Evolutionary conservation across 2,329 filamentous ascomycete species (phyloP).

Genomic region (Lachnellula arida): DNA sequence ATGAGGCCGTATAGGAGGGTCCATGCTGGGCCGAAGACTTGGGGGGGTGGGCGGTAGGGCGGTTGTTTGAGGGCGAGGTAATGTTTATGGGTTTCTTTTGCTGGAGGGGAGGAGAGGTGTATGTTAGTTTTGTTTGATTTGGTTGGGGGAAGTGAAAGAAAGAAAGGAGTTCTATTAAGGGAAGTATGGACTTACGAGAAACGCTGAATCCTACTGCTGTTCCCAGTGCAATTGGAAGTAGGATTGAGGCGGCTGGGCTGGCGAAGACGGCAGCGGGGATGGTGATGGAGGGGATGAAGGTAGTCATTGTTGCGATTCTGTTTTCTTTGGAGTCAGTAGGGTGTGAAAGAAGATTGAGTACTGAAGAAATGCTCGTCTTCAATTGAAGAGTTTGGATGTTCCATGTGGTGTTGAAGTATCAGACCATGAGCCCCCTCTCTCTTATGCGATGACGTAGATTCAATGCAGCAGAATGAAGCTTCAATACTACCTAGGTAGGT

Average conservation of each 20-base stretch:
- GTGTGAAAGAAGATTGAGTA: not conserved
- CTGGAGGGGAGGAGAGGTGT: slow-evolving; percentile 33
- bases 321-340: not conserved
- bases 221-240: slow-evolving; percentile 70
- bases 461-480: too few relatives aligned
- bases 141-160: not conserved
- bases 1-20: slow-evolving; percentile 68
- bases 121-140: slow-evolving; percentile 2
- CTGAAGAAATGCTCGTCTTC: not conserved
- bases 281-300: slow-evolving; percentile 72
- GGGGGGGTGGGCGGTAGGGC: slow-evolving; percentile 54
- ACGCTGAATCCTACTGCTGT: slow-evolving; percentile 67
- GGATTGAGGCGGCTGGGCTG: slow-evolving; percentile 66
- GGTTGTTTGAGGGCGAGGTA: slow-evolving; percentile 67
- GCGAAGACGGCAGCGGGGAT: slow-evolving; percentile 68
- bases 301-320: slow-evolving; percentile 57
- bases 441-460: too few relatives aligned
- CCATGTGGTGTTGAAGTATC: too few relatives aligned
- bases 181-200: slow-evolving; percentile 50
- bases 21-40: slow-evolving; percentile 62
- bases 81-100: slow-evolving; percentile 52
- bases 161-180: too few relatives aligned
- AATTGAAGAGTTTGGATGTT: not conserved
- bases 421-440: too few relatives aligned
- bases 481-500: too few relatives aligned